A percentile compares a stretch with the other conserved stretches of the same genome.
These are phyloP conservation scores for Didymella sp. DNA, from an alignment of 2,329 filamentous ascomycete species.

Conservation along the genomic window DNA sequence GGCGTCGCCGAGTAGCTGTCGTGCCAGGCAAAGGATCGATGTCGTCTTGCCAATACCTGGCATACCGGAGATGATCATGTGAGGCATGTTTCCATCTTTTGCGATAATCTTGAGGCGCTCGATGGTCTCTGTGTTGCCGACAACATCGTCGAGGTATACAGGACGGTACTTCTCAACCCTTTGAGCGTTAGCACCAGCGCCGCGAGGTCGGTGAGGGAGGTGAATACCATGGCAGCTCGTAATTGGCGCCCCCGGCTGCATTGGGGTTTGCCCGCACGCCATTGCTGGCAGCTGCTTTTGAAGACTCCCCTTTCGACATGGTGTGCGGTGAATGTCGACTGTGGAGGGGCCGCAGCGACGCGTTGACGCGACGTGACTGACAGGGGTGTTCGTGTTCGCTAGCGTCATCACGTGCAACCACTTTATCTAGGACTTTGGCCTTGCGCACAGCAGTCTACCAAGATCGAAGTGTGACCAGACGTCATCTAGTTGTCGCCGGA, in stretches of 20 bases:
- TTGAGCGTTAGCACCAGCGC: constrained; percentile 20
- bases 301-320: constrained; percentile 60
- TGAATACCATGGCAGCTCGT: constrained; percentile 79
- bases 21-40: constrained; percentile 88
- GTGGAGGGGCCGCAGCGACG: constrained; percentile 31
- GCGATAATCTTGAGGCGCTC: constrained; percentile 98
- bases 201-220: not conserved
- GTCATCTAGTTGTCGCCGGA: constrained; percentile 1
- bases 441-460: not conserved
- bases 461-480: not conserved
- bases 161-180: constrained; percentile 99
- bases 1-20: constrained; percentile 86
- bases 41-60: constrained; percentile 99
- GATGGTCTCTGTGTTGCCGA: constrained; percentile 97
- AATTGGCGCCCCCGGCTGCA: constrained; percentile 56
- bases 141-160: constrained; percentile 92
- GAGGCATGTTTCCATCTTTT: constrained; percentile 98
- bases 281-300: constrained; percentile 55
- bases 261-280: constrained; percentile 52
- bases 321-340: constrained; percentile 23
- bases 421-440: not conserved
- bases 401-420: constrained; percentile 25
- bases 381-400: constrained; percentile 16
- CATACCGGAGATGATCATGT: constrained; percentile 99
- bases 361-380: constrained; percentile 35